A percentile compares a stretch with the other conserved stretches of the same genome.
phyloP scores from a whole-genome alignment of 2,329 filamentous ascomycete genomes.

The Periconia digitata region DNA sequence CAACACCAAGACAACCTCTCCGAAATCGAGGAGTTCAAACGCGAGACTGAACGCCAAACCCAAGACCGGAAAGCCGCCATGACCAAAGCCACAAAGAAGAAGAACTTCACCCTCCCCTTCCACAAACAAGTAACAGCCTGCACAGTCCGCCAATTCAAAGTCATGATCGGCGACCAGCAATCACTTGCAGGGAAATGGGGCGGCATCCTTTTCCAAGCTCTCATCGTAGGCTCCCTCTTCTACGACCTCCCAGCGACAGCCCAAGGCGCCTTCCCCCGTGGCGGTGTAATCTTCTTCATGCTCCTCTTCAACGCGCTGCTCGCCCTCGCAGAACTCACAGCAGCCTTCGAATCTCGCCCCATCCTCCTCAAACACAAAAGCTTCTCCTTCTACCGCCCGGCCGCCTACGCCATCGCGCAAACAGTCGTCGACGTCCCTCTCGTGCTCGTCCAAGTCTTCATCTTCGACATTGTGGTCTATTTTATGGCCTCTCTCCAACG shows the following conservation, averaged over 20 bases:
- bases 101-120: slow-evolving; percentile 45
- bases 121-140: slow-evolving; percentile 44
- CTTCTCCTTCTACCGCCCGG: slow-evolving; percentile 68
- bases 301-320: slow-evolving; percentile 65
- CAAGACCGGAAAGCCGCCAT: slow-evolving; percentile 35
- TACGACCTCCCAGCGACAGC: slow-evolving; percentile 56
- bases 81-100: slow-evolving; percentile 44
- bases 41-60: slow-evolving; percentile 31
- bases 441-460: slow-evolving; percentile 58
- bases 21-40: slow-evolving; percentile 45
- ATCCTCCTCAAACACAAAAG: slow-evolving; percentile 71
- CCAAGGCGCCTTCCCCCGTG: slow-evolving; percentile 59
- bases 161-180: slow-evolving; percentile 57
- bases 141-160: slow-evolving; percentile 47
- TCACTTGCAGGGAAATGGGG: slow-evolving; percentile 56
- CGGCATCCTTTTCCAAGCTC: slow-evolving; percentile 45
- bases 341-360: slow-evolving; percentile 63
- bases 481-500: slow-evolving; percentile 61
- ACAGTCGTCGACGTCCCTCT: slow-evolving; percentile 61
- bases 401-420: slow-evolving; percentile 61
- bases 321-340: slow-evolving; percentile 62
- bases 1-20: slow-evolving; percentile 39
- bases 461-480: slow-evolving; percentile 64
- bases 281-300: slow-evolving; percentile 64
- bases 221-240: slow-evolving; percentile 51